Percentiles rank a stretch among this genome's conserved stretches.
phyloP scores from a whole-genome alignment of 2,329 filamentous ascomycete species.

The Colletotrichum orchidophilum region DNA sequence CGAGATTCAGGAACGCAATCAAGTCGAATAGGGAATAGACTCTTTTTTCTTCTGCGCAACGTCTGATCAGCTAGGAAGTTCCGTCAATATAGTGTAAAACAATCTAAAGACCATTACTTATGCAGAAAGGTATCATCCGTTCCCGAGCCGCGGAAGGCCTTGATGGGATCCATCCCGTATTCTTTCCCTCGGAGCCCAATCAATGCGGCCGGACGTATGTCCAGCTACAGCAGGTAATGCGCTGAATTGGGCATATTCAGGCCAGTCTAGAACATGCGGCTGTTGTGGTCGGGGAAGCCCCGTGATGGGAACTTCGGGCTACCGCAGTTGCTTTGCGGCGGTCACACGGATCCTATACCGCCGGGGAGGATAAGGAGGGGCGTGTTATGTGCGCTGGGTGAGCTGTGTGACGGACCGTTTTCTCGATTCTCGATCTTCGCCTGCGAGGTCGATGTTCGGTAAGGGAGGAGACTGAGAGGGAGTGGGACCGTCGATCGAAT shows the following conservation, averaged over 20 bases:
- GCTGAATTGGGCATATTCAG: slow-evolving; percentile 13
- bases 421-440: slow-evolving; percentile 21
- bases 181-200: neutral
- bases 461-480: slow-evolving; percentile 11
- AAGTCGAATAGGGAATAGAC: slow-evolving; percentile 1
- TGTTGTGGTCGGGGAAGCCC: slow-evolving; percentile 14
- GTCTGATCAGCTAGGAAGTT: slow-evolving; percentile 3
- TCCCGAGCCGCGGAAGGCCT: neutral
- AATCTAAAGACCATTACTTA: neutral
- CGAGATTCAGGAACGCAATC: neutral
- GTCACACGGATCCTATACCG: neutral
- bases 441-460: slow-evolving; percentile 23
- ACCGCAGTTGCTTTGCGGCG: slow-evolving; percentile 2
- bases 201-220: slow-evolving; percentile 22
- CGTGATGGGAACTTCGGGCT: slow-evolving; percentile 23
- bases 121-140: neutral
- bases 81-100: neutral
- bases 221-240: slow-evolving; percentile 29
- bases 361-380: neutral
- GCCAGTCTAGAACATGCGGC: slow-evolving; percentile 32
- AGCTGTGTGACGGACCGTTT: neutral
- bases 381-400: neutral
- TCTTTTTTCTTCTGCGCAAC: neutral
- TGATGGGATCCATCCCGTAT: neutral
- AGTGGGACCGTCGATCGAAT: slow-evolving; percentile 19